Conservation (phyloP, 78 protist species). For the Dictyostelium brefeldianum region DNA sequence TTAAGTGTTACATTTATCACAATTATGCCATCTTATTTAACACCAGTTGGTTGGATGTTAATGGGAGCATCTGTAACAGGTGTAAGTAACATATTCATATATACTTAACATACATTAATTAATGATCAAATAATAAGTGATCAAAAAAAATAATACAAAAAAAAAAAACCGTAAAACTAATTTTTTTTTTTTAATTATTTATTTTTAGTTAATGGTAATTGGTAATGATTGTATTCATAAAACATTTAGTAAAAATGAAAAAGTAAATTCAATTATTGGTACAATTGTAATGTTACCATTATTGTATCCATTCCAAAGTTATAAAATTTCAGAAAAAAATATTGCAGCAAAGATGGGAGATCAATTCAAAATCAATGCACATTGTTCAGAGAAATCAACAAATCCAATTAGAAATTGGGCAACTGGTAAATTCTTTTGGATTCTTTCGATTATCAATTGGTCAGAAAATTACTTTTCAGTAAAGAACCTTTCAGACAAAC, state of each 20-base stretch:
- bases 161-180: background rate
- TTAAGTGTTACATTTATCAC: conserved; percentile 18
- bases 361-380: conserved; percentile 5
- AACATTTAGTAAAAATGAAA: conserved; percentile 50
- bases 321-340: conserved; percentile 7
- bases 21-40: conserved; percentile 37
- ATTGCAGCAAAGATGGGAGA: background rate
- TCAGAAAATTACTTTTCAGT: conserved; percentile 15
- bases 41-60: conserved; percentile 76
- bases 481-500: conserved; percentile 13
- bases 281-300: conserved; percentile 79
- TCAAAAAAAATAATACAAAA: background rate
- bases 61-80: conserved; percentile 78
- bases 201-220: conserved; percentile 33
- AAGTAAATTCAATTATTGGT: conserved; percentile 52
- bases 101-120: background rate
- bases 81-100: conserved; percentile 37
- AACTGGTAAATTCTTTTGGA: conserved; percentile 58
- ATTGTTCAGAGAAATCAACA: background rate
- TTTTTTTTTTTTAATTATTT: conserved; percentile 14
- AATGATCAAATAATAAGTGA: background rate
- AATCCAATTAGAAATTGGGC: conserved; percentile 2
- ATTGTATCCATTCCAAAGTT: conserved; percentile 70
- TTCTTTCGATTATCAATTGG: conserved; percentile 31
- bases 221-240: conserved; percentile 75